Conservation (phyloP, 768 basidiomycete species). For the Pleurotus tuoliensis region DNA sequence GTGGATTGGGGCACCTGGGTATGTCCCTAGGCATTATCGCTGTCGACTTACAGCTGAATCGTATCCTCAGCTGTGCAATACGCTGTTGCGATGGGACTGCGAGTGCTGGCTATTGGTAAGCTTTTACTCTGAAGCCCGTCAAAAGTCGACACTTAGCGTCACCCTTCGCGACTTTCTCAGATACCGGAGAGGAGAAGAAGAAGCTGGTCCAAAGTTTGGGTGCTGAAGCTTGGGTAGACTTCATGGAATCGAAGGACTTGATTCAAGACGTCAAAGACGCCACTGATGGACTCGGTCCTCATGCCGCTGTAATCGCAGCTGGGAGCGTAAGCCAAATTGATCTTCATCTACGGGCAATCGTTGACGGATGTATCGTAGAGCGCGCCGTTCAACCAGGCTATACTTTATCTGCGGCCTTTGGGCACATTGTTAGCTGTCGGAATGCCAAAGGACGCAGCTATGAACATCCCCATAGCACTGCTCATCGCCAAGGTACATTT, state of each 20-base stretch:
- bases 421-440: constrained; percentile 76
- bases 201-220: constrained; percentile 47
- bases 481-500: constrained; percentile 29
- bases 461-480: constrained; percentile 47
- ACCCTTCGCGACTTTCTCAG: constrained; percentile 33
- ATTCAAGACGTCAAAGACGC: constrained; percentile 56
- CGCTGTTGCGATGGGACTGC: constrained; percentile 69
- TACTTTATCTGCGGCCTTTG: constrained; percentile 64
- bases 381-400: constrained; percentile 45
- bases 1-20: constrained; percentile 79
- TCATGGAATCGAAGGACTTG: constrained; percentile 57
- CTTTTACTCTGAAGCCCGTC: background rate
- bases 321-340: constrained; percentile 34
- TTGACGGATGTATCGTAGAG: constrained; percentile 16
- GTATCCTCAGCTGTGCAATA: constrained; percentile 62
- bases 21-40: background rate
- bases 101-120: constrained; percentile 51
- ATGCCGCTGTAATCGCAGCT: constrained; percentile 60
- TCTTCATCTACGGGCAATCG: background rate
- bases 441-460: constrained; percentile 45
- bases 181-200: constrained; percentile 70
- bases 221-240: constrained; percentile 79
- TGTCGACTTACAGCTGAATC: background rate
- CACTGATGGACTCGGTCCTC: constrained; percentile 66
- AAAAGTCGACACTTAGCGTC: background rate